Percentiles rank a stretch among this genome's conserved stretches.
These are phyloP conservation scores for Ambrosiella cleistominuta DNA, from an alignment of 2,329 filamentous ascomycete species.

Conservation along the genomic window DNA sequence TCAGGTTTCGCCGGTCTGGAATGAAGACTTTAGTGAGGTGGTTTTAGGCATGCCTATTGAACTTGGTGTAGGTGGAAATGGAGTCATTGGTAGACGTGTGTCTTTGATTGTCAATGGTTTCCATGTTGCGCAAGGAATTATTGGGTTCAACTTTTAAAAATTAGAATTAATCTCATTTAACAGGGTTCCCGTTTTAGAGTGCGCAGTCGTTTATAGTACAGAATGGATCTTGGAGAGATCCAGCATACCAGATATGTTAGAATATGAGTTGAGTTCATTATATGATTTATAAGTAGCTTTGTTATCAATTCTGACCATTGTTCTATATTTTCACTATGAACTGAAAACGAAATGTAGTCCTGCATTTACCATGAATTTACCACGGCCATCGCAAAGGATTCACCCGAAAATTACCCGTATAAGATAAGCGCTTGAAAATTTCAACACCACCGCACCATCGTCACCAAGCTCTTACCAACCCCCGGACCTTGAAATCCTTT, in stretches of 20 bases:
- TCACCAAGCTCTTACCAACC: not conserved
- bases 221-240: not conserved
- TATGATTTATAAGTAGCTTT: too few species aligned
- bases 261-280: too few species aligned
- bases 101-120: conserved; percentile 21
- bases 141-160: conserved; percentile 25
- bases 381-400: conserved; percentile 3
- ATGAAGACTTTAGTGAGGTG: not conserved
- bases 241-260: not conserved
- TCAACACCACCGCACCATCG: not conserved
- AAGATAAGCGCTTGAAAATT: conserved; percentile 6
- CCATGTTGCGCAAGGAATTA: conserved; percentile 30
- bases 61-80: conserved; percentile 27
- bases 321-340: too few species aligned
- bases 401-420: conserved; percentile 1
- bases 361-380: not conserved
- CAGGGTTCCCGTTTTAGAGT: not conserved
- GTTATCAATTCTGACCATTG: too few species aligned
- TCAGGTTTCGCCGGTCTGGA: not conserved
- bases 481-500: not conserved
- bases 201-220: not conserved
- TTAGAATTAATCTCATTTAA: not conserved
- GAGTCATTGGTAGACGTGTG: conserved; percentile 32
- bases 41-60: conserved; percentile 24
- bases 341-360: too few species aligned